Evolutionary conservation across 352 stramenopile species (phyloP).

Genomic region (Phytopythium montanum): DNA sequence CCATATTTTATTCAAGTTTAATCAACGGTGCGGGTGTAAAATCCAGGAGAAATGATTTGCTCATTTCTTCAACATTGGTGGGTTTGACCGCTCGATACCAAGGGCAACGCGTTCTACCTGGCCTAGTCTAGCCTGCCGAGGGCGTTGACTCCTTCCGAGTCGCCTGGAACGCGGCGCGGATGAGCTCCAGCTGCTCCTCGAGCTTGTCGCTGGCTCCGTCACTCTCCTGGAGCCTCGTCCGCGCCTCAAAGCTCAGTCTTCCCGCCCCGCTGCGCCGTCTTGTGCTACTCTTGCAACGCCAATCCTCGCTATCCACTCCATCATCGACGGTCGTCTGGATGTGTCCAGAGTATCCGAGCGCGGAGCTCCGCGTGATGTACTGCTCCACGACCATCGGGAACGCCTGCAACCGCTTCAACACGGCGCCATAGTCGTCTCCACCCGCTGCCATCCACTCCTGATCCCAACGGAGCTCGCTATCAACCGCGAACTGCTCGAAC

Average conservation of each 20-base stretch:
- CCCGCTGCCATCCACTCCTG: slow-evolving; percentile 8
- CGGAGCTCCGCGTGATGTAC: slow-evolving; percentile 18
- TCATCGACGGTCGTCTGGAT: neutral
- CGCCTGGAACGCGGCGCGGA: slow-evolving; percentile 29
- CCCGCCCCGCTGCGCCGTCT: neutral
- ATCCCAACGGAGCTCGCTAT: neutral
- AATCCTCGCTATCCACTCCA: neutral
- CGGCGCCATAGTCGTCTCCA: slow-evolving; percentile 3
- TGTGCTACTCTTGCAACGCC: neutral
- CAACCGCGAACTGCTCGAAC: neutral
- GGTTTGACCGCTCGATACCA: neutral
- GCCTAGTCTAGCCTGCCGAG: neutral
- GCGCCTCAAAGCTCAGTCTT: neutral
- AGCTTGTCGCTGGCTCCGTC: slow-evolving; percentile 16
- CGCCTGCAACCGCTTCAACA: slow-evolving; percentile 40
- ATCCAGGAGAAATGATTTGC: slow-evolving; percentile 2
- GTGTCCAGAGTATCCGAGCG: neutral
- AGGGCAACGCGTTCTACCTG: neutral
- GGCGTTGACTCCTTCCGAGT: neutral
- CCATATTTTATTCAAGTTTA: neutral
- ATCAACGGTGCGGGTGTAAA: neutral
- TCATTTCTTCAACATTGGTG: neutral
- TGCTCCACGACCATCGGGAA: slow-evolving; percentile 51
- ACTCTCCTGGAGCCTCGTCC: neutral
- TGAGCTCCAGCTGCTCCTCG: slow-evolving; percentile 32